Evolutionary conservation across 1,139 yeast genomes (phyloP).

Genomic region (Pneumocystis oryctolagi): DNA sequence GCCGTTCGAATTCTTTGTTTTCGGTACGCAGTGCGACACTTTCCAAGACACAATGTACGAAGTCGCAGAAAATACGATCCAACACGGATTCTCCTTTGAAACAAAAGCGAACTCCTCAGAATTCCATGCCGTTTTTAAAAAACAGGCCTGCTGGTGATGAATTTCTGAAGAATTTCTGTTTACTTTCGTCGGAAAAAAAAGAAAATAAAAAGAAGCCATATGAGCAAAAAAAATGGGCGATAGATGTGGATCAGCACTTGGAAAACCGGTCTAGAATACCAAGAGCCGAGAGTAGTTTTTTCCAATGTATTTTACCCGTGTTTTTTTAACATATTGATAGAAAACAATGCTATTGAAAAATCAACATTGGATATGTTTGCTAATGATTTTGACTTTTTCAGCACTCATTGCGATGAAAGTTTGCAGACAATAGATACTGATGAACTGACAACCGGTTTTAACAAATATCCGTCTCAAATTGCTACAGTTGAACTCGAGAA

Average conservation of each 20-base stretch:
- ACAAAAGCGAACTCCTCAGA: background rate
- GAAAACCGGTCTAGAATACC: background rate
- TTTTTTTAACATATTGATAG: background rate
- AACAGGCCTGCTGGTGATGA: background rate
- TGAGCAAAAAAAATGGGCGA: background rate
- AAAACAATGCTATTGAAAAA: background rate
- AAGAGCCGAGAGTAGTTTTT: too few relatives aligned
- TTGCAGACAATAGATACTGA: background rate
- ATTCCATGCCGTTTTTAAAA: background rate
- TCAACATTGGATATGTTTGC: background rate
- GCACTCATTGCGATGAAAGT: background rate
- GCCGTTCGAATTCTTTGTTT: background rate
- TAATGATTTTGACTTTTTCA: background rate
- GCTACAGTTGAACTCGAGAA: background rate
- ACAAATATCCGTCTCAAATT: background rate
- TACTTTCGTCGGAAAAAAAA: background rate
- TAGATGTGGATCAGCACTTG: background rate
- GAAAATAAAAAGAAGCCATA: background rate
- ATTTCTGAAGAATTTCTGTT: background rate
- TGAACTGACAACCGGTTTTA: background rate
- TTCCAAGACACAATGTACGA: background rate
- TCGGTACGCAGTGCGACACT: background rate
- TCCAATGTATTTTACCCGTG: background rate
- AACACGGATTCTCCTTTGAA: background rate
- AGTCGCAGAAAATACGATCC: background rate